A percentile compares a stretch with the other conserved stretches of the same genome.
These are phyloP conservation scores for Triticum urartu DNA, from an alignment of 176 grass and related monocot species.

Conservation along the genomic window DNA sequence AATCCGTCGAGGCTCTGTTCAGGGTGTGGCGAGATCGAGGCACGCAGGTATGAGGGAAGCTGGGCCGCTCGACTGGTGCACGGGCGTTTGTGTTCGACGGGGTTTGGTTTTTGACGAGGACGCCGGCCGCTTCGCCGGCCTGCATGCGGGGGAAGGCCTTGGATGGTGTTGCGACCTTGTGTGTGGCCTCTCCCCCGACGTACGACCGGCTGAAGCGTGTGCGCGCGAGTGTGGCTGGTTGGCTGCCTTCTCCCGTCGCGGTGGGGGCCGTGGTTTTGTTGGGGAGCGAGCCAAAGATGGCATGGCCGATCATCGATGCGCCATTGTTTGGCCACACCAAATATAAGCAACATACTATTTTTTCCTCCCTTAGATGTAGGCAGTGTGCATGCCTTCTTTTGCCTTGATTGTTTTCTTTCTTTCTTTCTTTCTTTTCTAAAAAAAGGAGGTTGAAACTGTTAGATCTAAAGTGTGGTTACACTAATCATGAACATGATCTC, in stretches of 20 bases:
- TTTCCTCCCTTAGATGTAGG: neutral
- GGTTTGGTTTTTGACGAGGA: neutral
- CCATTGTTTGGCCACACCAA: conserved; percentile 28
- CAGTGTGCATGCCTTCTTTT: too few species aligned
- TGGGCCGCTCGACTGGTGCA: conserved; percentile 10
- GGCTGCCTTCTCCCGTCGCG: neutral
- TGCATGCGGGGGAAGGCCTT: neutral
- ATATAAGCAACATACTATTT: conserved; percentile 40
- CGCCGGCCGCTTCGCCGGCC: conserved; percentile 32
- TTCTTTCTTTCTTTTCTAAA: too few species aligned
- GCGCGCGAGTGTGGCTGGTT: conserved; percentile 11
- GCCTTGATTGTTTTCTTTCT: too few species aligned
- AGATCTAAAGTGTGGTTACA: too few species aligned
- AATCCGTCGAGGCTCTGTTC: conserved; percentile 52
- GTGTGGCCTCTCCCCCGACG: conserved; percentile 21
- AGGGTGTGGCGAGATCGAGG: neutral
- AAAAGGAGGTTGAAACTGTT: too few species aligned
- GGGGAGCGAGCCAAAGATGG: conserved; percentile 32
- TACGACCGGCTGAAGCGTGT: conserved; percentile 6
- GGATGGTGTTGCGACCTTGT: neutral
- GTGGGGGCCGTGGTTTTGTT: neutral
- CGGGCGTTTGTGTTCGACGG: neutral
- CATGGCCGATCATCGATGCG: neutral
- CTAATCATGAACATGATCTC: too few species aligned
- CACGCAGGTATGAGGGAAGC: neutral